A percentile compares a stretch with the other conserved stretches of the same genome.
These are phyloP conservation scores for Malassezia equina DNA, from an alignment of 1,284 basidiomycete genomes.

Conservation along the genomic window DNA sequence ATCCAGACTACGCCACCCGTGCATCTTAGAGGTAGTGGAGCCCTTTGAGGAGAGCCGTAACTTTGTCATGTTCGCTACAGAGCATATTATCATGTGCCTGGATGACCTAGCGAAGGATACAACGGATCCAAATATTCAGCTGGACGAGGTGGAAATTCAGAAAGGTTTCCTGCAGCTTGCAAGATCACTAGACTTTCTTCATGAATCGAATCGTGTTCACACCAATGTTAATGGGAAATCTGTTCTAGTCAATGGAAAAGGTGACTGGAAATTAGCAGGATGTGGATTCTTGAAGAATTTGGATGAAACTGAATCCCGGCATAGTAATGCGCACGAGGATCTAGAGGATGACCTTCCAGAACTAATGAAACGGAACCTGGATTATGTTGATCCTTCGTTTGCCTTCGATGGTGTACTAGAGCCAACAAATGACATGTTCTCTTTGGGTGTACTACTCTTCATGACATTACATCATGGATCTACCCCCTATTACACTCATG, in stretches of 20 bases:
- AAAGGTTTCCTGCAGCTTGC: conserved; percentile 82
- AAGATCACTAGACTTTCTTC: conserved; percentile 83
- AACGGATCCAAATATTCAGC: conserved; percentile 25
- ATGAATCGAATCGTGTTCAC: conserved; percentile 80
- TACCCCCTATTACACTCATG: conserved; percentile 78
- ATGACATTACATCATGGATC: conserved; percentile 65
- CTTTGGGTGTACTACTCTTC: conserved; percentile 79
- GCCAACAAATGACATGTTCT: conserved; percentile 86
- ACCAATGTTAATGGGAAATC: conserved; percentile 68
- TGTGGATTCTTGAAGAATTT: conserved; percentile 72
- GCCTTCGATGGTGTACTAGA: conserved; percentile 71
- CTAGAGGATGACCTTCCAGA: conserved; percentile 68
- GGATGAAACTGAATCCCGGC: conserved; percentile 44
- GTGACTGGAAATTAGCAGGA: conserved; percentile 95
- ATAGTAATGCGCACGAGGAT: background rate
- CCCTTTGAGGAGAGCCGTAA: conserved; percentile 81
- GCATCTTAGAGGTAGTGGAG: conserved; percentile 94
- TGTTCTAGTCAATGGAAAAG: conserved; percentile 54
- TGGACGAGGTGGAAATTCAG: conserved; percentile 63
- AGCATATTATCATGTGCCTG: conserved; percentile 50
- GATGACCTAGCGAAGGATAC: conserved; percentile 22
- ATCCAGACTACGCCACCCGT: conserved; percentile 79
- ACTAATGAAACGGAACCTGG: conserved; percentile 83
- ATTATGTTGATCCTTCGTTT: conserved; percentile 91
- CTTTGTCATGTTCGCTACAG: conserved; percentile 85